phyloP scores from a whole-genome alignment of 371 early-diverging fungal genomes.

The Apophysomyces ossiformis region DNA sequence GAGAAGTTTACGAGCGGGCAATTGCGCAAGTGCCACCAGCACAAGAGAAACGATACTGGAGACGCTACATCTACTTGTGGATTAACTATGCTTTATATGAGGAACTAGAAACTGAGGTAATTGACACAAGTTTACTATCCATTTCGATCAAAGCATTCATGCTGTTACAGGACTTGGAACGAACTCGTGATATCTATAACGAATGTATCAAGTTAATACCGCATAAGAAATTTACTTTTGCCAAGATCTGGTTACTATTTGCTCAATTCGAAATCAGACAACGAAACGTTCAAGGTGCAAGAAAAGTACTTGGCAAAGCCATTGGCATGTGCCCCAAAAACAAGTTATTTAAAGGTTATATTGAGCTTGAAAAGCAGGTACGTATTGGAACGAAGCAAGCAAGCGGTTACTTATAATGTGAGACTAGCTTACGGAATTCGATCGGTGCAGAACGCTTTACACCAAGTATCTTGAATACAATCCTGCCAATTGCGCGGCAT shows the following conservation, averaged over 20 bases:
- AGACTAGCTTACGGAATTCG: conserved; percentile 84
- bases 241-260: conserved; percentile 93
- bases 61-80: conserved; percentile 98
- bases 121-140: not conserved
- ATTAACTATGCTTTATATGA: conserved; percentile 96
- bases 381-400: not conserved
- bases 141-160: not conserved
- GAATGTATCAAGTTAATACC: conserved; percentile 88
- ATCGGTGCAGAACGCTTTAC: conserved; percentile 90
- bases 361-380: conserved; percentile 89
- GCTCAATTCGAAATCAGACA: conserved; percentile 92
- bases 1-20: conserved; percentile 96
- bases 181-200: conserved; percentile 86
- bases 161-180: conserved; percentile 66
- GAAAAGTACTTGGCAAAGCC: conserved; percentile 85
- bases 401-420: not conserved
- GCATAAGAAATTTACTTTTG: conserved; percentile 94
- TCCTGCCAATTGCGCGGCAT: conserved; percentile 85
- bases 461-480: conserved; percentile 87
- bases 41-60: conserved; percentile 92
- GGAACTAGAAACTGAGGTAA: conserved; percentile 80
- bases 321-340: conserved; percentile 86
- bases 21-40: conserved; percentile 89
- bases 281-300: conserved; percentile 73
- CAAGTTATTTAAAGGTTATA: conserved; percentile 92